Evolutionary conservation across 805 yeast species (phyloP).

Genomic region (Cyberlindnera euphorbiiphila): DNA sequence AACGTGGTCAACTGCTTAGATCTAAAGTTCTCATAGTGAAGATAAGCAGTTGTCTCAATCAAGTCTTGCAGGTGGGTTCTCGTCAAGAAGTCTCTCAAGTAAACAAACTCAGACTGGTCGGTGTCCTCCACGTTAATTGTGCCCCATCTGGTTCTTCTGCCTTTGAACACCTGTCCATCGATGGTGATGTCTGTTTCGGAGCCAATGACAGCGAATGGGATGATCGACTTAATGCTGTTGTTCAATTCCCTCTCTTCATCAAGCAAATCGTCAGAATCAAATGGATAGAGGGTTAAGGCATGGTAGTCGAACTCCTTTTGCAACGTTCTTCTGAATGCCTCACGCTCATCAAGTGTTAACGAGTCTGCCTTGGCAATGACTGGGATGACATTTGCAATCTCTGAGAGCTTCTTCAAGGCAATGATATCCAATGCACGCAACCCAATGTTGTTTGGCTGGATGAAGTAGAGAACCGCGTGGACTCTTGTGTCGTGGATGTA

Average conservation of each 20-base stretch:
- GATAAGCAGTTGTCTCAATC: slow-evolving; percentile 83
- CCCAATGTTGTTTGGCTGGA: slow-evolving; percentile 87
- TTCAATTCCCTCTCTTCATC: slow-evolving; percentile 73
- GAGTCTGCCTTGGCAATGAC: slow-evolving; percentile 93
- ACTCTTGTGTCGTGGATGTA: slow-evolving; percentile 83
- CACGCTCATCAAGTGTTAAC: slow-evolving; percentile 80
- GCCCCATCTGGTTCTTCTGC: slow-evolving; percentile 94
- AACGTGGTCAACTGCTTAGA: slow-evolving; percentile 89
- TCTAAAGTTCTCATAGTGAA: slow-evolving; percentile 91
- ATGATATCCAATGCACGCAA: slow-evolving; percentile 78
- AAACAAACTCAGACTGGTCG: slow-evolving; percentile 92
- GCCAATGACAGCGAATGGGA: slow-evolving; percentile 95
- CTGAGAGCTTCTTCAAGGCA: slow-evolving; percentile 78
- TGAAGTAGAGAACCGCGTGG: slow-evolving; percentile 87
- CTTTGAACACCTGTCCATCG: slow-evolving; percentile 78
- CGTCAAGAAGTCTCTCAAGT: slow-evolving; percentile 88
- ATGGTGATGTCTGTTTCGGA: slow-evolving; percentile 73
- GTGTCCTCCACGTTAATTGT: slow-evolving; percentile 90
- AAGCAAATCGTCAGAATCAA: slow-evolving; percentile 62
- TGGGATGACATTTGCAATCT: slow-evolving; percentile 91
- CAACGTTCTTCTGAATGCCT: slow-evolving; percentile 66
- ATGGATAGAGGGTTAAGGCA: slow-evolving; percentile 79
- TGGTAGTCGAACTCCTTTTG: slow-evolving; percentile 74
- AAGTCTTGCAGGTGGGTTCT: slow-evolving; percentile 95
- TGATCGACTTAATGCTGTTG: slow-evolving; percentile 65